Conservation (phyloP, 176 grass and related monocot genomes). For the Neostapfia colusana region DNA sequence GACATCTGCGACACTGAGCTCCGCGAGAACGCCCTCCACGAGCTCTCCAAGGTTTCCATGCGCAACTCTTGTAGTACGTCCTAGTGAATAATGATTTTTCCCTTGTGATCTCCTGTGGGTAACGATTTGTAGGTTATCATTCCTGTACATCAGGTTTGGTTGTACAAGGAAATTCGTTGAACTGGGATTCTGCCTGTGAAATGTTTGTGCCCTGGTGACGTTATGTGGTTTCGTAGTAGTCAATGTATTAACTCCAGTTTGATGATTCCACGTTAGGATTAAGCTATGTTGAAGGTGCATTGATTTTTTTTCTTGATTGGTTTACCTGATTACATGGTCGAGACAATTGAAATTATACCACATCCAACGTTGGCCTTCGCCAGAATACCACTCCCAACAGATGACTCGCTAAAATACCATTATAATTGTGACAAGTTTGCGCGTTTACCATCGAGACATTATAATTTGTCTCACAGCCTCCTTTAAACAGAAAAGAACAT, state of each 20-base stretch:
- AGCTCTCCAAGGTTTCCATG: conserved; percentile 79
- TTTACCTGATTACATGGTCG: not conserved
- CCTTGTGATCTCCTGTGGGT: not conserved
- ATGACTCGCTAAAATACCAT: too few relatives aligned
- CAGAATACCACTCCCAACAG: too few relatives aligned
- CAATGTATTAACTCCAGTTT: not conserved
- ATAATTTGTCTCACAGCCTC: too few relatives aligned
- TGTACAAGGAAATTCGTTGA: not conserved
- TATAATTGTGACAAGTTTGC: too few relatives aligned
- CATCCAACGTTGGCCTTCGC: too few relatives aligned
- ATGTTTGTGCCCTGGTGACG: not conserved
- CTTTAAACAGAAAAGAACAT: too few relatives aligned
- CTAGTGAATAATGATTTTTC: not conserved
- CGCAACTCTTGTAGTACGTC: not conserved
- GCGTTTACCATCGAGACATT: too few relatives aligned
- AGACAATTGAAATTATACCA: too few relatives aligned
- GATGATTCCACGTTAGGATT: not conserved
- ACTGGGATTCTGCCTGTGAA: not conserved
- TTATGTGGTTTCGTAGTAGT: not conserved
- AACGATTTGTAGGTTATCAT: not conserved
- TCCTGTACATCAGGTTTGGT: not conserved
- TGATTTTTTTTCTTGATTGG: not conserved
- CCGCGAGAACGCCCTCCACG: conserved; percentile 91
- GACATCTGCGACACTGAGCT: conserved; percentile 90
- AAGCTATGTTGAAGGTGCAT: not conserved